Evolutionary conservation across 371 early-diverging fungal species (phyloP), one percentile per base, ranked within the genome.

Genomic region (Mortierella sp.): DNA sequence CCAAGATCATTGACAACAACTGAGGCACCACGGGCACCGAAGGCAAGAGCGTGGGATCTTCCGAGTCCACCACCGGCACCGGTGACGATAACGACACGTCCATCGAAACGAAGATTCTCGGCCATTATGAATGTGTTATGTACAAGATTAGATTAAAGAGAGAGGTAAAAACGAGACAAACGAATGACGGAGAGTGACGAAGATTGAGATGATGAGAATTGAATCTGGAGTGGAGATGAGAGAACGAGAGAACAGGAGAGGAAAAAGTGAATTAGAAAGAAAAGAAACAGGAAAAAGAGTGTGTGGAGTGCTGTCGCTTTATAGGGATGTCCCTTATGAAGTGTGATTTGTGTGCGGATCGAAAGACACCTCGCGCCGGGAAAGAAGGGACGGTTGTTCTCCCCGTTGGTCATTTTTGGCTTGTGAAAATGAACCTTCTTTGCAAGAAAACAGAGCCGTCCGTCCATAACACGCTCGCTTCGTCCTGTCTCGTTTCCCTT

Each of bases 51-150:
- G 85, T 99, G 98, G 21, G 93, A 94, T 80, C 87, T 87, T 60
- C 96, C 96, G 32, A 96, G 86, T 46, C 95, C 95, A 72, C 98
- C 98, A 63, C 99, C 99, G 61, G 98, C 99, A 52, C 99, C 99
- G 50, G 99, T 98, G 64, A 99, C 91, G 72, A 98, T 89, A 50
- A 92, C 98, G 24, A 98, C 98, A 66, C 93, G 89, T 80, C 88
- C 88, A 79, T 98, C 95, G 78, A 93, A 99, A 56, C 93, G 91
- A 32, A 89, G 82, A 44, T 59, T 68, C 26, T 58, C 54, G 26
- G 71, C 47, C 78, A 80, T 81, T 48, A 48, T 61, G 55, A 41
- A 34, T 56, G 15, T 34, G 37, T 48, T n/a, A 43, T 43, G 8
- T 43, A 43, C 15, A 43, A 43, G 15, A 43, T 43, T n/a, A 43